Percentiles rank a stretch among this genome's conserved stretches.
phyloP scores from a whole-genome alignment of 495 filamentous ascomycete genomes.

The Neurospora pannonica region DNA sequence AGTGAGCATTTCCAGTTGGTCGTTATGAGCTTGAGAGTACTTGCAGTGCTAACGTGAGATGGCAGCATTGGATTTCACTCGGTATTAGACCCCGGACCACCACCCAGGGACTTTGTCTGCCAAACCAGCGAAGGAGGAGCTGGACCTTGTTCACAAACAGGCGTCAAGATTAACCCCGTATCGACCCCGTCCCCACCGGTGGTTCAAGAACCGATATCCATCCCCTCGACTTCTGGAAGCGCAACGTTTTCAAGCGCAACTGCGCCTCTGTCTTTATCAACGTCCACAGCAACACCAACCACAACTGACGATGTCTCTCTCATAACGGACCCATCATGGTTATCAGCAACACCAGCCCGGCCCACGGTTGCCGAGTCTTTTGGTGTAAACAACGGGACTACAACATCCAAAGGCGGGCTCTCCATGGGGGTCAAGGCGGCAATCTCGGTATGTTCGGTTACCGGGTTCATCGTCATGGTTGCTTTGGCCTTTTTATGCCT shows the following conservation, averaged over 20 bases:
- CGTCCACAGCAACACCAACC: not conserved
- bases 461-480: constrained; percentile 26
- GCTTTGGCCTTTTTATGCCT: constrained; percentile 21
- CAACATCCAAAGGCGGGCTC: constrained; percentile 14
- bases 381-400: not conserved
- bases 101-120: constrained; percentile 15
- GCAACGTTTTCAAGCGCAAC: not conserved
- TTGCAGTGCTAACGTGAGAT: not conserved
- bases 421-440: constrained; percentile 30
- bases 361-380: not conserved
- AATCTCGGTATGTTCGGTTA: constrained; percentile 30
- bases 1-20: constrained; percentile 7
- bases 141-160: constrained; percentile 3
- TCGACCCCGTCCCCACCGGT: not conserved
- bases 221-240: not conserved
- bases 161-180: not conserved
- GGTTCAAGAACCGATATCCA: not conserved
- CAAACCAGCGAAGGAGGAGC: constrained; percentile 1
- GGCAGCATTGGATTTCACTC: constrained; percentile 26
- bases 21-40: not conserved
- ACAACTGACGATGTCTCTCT: not conserved
- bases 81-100: constrained; percentile 32
- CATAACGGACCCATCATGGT: not conserved
- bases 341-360: constrained; percentile 3
- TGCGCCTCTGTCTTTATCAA: not conserved